Evolutionary conservation across 1,139 yeast genomes (phyloP).

Genomic region (Kodamaea sp.): DNA sequence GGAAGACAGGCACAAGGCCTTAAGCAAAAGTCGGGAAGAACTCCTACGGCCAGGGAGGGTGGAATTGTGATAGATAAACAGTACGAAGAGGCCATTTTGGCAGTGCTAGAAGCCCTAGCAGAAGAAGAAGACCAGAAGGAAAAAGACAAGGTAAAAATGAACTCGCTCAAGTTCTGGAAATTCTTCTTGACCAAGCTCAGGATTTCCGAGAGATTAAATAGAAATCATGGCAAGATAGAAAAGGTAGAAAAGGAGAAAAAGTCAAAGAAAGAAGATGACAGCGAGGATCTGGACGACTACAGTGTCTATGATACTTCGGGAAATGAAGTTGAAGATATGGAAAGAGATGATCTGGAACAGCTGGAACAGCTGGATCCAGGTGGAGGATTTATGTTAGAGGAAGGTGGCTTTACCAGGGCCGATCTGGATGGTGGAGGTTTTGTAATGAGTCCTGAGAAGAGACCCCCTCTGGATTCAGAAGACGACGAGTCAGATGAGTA

Average conservation of each 20-base stretch:
- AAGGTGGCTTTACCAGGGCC: no score
- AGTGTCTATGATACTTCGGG: slow-evolving; percentile 15
- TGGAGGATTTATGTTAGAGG: no score
- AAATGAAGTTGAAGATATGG: slow-evolving; percentile 9
- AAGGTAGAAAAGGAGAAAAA: slow-evolving; percentile 11
- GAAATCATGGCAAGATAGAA: slow-evolving; percentile 60
- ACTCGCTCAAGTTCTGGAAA: slow-evolving; percentile 73
- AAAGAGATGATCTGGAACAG: no score
- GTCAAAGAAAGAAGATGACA: slow-evolving; percentile 2
- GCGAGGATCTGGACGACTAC: slow-evolving; percentile 10
- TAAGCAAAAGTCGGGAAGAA: slow-evolving; percentile 22
- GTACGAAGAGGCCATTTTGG: slow-evolving; percentile 63
- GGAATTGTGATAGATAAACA: slow-evolving; percentile 77
- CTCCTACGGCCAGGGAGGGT: slow-evolving; percentile 65
- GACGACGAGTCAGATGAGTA: no score
- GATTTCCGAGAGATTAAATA: slow-evolving; percentile 67
- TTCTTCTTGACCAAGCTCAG: slow-evolving; percentile 68
- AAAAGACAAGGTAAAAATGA: slow-evolving; percentile 44
- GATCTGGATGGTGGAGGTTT: no score
- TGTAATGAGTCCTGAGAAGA: no score
- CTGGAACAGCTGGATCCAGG: no score
- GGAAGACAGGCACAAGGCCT: slow-evolving; percentile 14
- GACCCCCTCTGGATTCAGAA: no score
- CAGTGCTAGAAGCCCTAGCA: slow-evolving; percentile 54
- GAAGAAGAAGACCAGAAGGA: slow-evolving; percentile 57